Percentiles rank a stretch among this genome's conserved stretches.
These are phyloP conservation scores for Penicillium brasilianum DNA, from an alignment of 2,329 filamentous ascomycete genomes.

Conservation along the genomic window DNA sequence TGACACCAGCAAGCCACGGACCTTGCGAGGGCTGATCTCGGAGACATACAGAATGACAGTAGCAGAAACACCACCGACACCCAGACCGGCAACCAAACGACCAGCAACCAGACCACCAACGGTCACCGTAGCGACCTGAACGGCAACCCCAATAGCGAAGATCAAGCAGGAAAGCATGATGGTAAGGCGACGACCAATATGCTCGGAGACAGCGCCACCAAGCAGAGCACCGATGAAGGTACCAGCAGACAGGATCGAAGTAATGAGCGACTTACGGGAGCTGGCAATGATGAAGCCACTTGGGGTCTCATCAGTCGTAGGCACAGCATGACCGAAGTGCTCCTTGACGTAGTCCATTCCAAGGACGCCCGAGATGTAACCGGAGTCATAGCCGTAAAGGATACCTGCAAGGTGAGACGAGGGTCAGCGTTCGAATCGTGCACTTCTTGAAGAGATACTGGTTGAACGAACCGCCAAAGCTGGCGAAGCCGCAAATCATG, in stretches of 20 bases:
- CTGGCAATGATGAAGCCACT: slow-evolving; percentile 52
- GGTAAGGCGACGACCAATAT: slow-evolving; percentile 67
- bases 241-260: slow-evolving; percentile 75
- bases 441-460: background rate
- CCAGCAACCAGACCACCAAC: slow-evolving; percentile 70
- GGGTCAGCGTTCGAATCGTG: background rate
- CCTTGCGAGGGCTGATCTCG: slow-evolving; percentile 73
- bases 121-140: slow-evolving; percentile 64
- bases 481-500: slow-evolving; percentile 71
- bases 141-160: slow-evolving; percentile 70
- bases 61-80: slow-evolving; percentile 79
- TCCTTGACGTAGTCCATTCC: slow-evolving; percentile 56
- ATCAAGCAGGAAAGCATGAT: slow-evolving; percentile 71
- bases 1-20: slow-evolving; percentile 76
- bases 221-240: slow-evolving; percentile 80
- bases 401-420: slow-evolving; percentile 15
- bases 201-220: slow-evolving; percentile 76
- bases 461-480: slow-evolving; percentile 61
- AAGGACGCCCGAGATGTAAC: slow-evolving; percentile 60
- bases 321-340: slow-evolving; percentile 41
- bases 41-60: slow-evolving; percentile 87
- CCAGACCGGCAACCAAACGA: slow-evolving; percentile 74
- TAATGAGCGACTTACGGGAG: slow-evolving; percentile 65
- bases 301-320: slow-evolving; percentile 36
- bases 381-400: slow-evolving; percentile 55